A percentile compares a stretch with the other conserved stretches of the same genome.
These are phyloP conservation scores for Cyphellophora europaea DNA, from an alignment of 2,329 filamentous ascomycete species.

Conservation along the genomic window DNA sequence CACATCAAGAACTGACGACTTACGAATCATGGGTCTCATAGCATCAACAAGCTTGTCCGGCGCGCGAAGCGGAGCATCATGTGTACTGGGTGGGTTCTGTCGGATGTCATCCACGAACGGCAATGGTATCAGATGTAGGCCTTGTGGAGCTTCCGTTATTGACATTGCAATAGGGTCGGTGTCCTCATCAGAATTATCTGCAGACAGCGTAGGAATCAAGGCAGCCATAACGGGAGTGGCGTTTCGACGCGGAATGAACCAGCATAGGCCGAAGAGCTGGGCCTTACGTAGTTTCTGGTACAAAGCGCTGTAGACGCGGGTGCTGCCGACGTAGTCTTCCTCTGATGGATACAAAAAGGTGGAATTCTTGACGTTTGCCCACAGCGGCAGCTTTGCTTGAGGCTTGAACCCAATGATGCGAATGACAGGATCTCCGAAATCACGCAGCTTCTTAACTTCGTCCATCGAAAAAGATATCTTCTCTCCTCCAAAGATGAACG, in stretches of 20 bases:
- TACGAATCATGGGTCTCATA: slow-evolving; percentile 67
- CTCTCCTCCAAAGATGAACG: slow-evolving; percentile 91
- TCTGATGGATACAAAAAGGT: slow-evolving; percentile 93
- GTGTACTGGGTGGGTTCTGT: slow-evolving; percentile 54
- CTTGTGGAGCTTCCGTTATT: slow-evolving; percentile 17
- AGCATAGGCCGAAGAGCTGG: slow-evolving; percentile 75
- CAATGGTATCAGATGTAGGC: slow-evolving; percentile 55
- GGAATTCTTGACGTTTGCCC: slow-evolving; percentile 78
- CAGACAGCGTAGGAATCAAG: slow-evolving; percentile 51
- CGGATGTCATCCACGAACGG: slow-evolving; percentile 87
- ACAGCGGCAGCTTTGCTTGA: slow-evolving; percentile 61
- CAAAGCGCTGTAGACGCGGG: slow-evolving; percentile 81
- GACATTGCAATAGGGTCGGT: slow-evolving; percentile 14
- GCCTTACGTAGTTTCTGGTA: slow-evolving; percentile 76
- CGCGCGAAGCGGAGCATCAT: slow-evolving; percentile 38
- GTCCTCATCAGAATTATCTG: slow-evolving; percentile 8
- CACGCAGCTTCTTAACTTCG: slow-evolving; percentile 66
- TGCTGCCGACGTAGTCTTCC: slow-evolving; percentile 80
- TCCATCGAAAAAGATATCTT: slow-evolving; percentile 78
- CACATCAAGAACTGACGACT: slow-evolving; percentile 2
- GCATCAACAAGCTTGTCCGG: slow-evolving; percentile 66
- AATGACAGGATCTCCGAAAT: slow-evolving; percentile 75
- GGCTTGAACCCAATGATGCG: slow-evolving; percentile 93
- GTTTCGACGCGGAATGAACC: slow-evolving; percentile 79
- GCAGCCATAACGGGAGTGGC: slow-evolving; percentile 71